phyloP scores from a whole-genome alignment of 2,329 filamentous ascomycete species.

The Colletotrichum abscissum region DNA sequence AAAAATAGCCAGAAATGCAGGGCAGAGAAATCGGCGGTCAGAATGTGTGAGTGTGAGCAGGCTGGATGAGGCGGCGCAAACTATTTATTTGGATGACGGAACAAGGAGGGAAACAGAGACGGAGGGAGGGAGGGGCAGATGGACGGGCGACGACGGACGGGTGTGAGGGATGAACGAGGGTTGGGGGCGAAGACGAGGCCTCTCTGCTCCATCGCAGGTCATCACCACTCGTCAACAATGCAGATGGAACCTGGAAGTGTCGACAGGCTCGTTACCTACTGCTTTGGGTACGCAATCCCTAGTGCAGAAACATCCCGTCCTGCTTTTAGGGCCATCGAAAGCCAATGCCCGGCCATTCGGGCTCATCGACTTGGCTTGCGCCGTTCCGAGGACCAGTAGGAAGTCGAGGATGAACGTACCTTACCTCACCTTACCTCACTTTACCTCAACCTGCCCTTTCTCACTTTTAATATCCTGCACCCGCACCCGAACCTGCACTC shows the following conservation, averaged over 20 bases:
- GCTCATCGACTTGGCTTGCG: constrained; percentile 11
- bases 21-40: background rate
- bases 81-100: constrained; percentile 27
- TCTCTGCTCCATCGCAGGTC: background rate
- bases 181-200: constrained; percentile 8
- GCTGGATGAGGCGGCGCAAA: constrained; percentile 30
- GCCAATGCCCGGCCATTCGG: constrained; percentile 17
- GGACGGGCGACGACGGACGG: background rate
- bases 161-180: background rate
- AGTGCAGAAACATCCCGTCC: constrained; percentile 1
- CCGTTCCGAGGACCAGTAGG: background rate
- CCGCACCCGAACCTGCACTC: background rate
- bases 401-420: background rate
- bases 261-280: background rate
- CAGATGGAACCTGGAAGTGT: background rate
- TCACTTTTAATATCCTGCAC: too few species aligned
- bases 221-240: too few species aligned
- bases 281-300: background rate
- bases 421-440: constrained; percentile 3
- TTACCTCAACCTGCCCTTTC: too few species aligned
- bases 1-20: background rate
- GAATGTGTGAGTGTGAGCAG: constrained; percentile 20
- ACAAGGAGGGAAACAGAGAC: background rate
- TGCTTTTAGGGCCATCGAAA: constrained; percentile 7
- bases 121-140: background rate